Evolutionary conservation across 1,284 basidiomycete genomes (phyloP), one percentile per base, ranked within the genome.

Genomic region (Quambalaria eucalypti): DNA sequence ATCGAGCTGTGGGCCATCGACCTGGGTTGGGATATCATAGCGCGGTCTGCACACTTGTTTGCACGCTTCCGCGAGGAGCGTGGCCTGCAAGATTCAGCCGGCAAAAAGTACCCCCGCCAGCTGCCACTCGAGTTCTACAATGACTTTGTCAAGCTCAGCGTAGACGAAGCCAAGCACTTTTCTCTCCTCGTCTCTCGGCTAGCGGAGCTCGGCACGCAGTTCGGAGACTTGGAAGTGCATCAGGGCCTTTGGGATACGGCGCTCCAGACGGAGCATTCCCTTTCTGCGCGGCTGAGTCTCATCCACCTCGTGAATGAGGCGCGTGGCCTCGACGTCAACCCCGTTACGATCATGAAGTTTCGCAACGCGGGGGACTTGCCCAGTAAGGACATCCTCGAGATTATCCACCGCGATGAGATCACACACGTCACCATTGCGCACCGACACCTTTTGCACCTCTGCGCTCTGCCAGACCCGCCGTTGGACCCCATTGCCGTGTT

Each of bases 291-390:
- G 4, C 39, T 54, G 23, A 25, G 87, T 1, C 90, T 91, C 74
- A 88, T 91, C 63, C 88, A 90, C 68, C 83, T 91, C 28, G 88
- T 91, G 0, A 88, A 90, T 71, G 89, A 91, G 78, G 88, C 88
- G 1, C 79, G 88, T 28, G 88, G 89, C 2, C 80, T 91, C 6
- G 90, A 91, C 76, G 87, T 90, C 44, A 71, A 74, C 46, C 89
- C 89, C 0, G 80, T 81, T 12, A 90, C 88, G 2, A 89, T 93
- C 64, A 85, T 83, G 57, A 83, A 84, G 59, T 87, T 90, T 68
- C 78, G 81, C 7, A 81, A 82, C 29, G 84, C 85, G 9, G 79
- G 86, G 19, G 88, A 91, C 73, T 62, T 65, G 10, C 84, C 86
- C 57, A 87, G 83, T 53, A 86, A 88, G 38, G 78, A 80, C 48